Evolutionary conservation across 371 early-diverging fungal species (phyloP), one percentile per base, ranked within the genome.

Genomic region (Haplosporangium sp.): DNA sequence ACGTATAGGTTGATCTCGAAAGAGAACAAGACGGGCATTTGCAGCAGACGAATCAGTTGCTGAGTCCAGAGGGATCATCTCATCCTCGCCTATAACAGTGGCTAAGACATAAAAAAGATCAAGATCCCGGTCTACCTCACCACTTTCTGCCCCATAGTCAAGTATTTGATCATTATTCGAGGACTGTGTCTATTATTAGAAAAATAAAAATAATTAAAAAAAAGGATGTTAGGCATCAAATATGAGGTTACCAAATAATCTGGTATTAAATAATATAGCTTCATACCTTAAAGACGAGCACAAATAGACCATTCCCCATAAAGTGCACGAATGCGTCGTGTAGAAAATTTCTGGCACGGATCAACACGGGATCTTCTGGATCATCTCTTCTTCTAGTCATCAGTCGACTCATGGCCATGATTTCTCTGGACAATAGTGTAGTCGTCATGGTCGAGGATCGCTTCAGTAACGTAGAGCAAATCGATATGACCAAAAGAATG

Each of bases 371-470:
- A 20, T 89, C 89, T 7, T 82, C 85, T 19, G 83, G 79, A 17
- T 86, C 83, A 0, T 72, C 76, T 34, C 78, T 74, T 35, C 84
- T 60, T 37, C 85, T 86, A 1, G 89, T 89, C 89, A 90, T 87
- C 20, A 90, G 69, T 44, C 85, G 85, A 3, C 89, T 86, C 42
- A 90, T 72, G 3, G 88, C 89, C 76, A 88, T 84, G 37, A 90
- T 90, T 64, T 90, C 89, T 55, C 88, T 86, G 6, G 88, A 88
- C 5, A 90, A 69, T 11, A 90, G 84, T 84, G 88, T 86, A 10
- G 91, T 88, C 19, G 91, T 88, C 64, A 90, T 76, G 63, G 88
- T 88, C 48, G 88, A 88, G 0, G 91, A 90, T 8, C 88, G 85
- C 8, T 85, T 85, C 34, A 89, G 67, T 4, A 90, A 77, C 13